phyloP scores from a whole-genome alignment of 768 basidiomycete species.

The Phanerodontia chrysosporium region DNA sequence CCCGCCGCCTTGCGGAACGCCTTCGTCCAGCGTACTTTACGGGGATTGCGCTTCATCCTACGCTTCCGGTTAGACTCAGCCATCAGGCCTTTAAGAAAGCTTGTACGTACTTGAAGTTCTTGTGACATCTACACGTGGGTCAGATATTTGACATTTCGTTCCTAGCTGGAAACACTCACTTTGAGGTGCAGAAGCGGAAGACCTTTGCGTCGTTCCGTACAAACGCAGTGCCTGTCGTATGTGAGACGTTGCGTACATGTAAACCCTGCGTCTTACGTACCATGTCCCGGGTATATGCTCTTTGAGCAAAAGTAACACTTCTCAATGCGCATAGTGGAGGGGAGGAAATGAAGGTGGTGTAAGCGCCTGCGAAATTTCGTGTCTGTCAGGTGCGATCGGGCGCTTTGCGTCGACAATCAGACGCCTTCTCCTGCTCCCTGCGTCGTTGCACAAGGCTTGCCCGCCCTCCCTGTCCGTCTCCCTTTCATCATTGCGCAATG shows the following conservation, averaged over 20 bases:
- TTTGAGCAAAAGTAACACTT: slow-evolving; percentile 99
- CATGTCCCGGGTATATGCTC: slow-evolving; percentile 95
- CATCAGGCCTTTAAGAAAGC: too few relatives aligned
- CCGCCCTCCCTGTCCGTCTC: too few relatives aligned
- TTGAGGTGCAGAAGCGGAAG: slow-evolving; percentile 96
- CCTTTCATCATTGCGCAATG: not conserved
- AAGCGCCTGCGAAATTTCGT: slow-evolving; percentile 12
- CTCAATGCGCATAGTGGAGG: slow-evolving; percentile 77
- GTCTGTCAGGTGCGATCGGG: slow-evolving; percentile 3
- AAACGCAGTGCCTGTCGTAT: slow-evolving; percentile 73
- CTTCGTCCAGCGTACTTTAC: slow-evolving; percentile 99
- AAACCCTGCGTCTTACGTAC: slow-evolving; percentile 33
- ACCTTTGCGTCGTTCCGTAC: slow-evolving; percentile 98
- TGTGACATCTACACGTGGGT: slow-evolving; percentile 71
- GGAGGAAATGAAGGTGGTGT: not conserved
- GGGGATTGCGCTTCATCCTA: slow-evolving; percentile 99
- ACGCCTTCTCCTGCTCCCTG: too few relatives aligned
- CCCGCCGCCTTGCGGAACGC: slow-evolving; percentile 98
- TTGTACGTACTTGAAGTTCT: slow-evolving; percentile 99
- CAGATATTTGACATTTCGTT: not conserved
- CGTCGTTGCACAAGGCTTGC: too few relatives aligned
- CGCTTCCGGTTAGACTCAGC: not conserved
- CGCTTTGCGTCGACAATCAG: not conserved
- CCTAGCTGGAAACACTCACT: slow-evolving; percentile 48
- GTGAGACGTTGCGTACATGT: not conserved